Base-by-base conservation (phyloP, 495 filamentous ascomycete genomes). In the Aspergillus affinis region DNA sequence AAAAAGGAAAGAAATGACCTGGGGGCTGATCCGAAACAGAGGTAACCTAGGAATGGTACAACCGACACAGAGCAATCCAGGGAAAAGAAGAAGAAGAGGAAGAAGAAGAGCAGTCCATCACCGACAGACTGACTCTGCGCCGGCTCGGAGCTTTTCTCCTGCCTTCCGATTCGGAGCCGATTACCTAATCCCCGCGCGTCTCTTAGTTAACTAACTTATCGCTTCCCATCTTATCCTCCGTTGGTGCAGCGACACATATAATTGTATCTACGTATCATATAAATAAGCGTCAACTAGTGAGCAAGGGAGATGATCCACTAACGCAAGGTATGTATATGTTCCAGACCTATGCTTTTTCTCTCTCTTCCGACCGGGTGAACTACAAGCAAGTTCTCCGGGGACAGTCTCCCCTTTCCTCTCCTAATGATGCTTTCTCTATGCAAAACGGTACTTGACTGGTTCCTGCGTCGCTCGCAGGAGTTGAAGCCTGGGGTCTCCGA, bases 161-260 rank as follows among this genome's bases (percentile, higher is more conserved):
- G 48, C 49, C 48, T 17, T 41, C 36, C 36, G 36, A 41, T 57
- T 36, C 50, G 23, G 57, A 41, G 49, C 36, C 49, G 30, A 29
- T 32, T 46, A 46, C 18, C n/a, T 50, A 49, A 55, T 13, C 52
- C n/a, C 48, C 71, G 66, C 73, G 73, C 75, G 62, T 58, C 73
- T 63, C 49, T 32, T 50, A n/a, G n/a, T n/a, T n/a, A 54, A 20
- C 36, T 19, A 49, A 32, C 29, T 32, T 8, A 7, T 32, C 6
- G 10, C 10, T 10, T 1, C 29, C 29, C 10, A 4, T 8, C 10
- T 32, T 32, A 32, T 32, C 29, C 29, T 32, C 29, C 29, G 23
- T 4, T 26, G 23, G 23, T 2, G 23, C 23, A 26, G 23, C 23
- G 23, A 4, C 23, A 26, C 23, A 26, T 26, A 26, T 26, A 26